Evolutionary conservation across 345 rosid species (phyloP), one percentile per base, ranked within the genome.

Genomic region (Pistacia integerrima): DNA sequence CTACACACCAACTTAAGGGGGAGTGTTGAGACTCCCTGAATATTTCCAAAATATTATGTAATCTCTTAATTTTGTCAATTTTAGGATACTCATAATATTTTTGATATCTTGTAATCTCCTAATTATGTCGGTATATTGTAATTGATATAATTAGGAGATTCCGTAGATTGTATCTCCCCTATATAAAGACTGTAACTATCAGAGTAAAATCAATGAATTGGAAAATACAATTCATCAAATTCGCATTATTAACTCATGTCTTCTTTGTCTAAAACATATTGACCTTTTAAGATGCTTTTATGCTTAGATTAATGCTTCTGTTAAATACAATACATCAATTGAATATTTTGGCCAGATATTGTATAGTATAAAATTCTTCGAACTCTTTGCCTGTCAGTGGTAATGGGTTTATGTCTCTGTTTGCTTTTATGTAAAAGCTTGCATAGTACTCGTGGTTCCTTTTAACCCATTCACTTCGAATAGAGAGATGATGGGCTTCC

Each of bases 401-500:
- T 77, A 63, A 74, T 72, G 57, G 59, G 60, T 70, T 63, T 79
- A 74, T 72, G 67, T 80, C 67, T 78, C 56, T 76, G 74, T 80
- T 76, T 69, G 73, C 80, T 84, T 79, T 73, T 58, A 12, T 73
- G 77, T 82, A 71, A 83, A 84, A 85, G 75, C 81, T 84, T 80
- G 84, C 83, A 77, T 92, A 75, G 93, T 82, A 59, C 83, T 72
- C 78, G 79, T 85, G 81, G 84, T 74, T 82, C 75, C 78, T 81
- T 85, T 64, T 86, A 90, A 92, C 46, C 92, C 90, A 90, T 90
- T 88, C 92, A 86, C 86, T 88, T 92, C 89, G 64, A 89, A 82
- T 97, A 91, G 97, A 97, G 96, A 90, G 92, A 91, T 91, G 97
- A 88, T 89, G 97, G 90, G 90, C 97, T 86, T 93, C 97, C 82